These are phyloP conservation scores for Neofusicoccum ribis DNA, from an alignment of 2,329 filamentous ascomycete species.

Conservation along the genomic window DNA sequence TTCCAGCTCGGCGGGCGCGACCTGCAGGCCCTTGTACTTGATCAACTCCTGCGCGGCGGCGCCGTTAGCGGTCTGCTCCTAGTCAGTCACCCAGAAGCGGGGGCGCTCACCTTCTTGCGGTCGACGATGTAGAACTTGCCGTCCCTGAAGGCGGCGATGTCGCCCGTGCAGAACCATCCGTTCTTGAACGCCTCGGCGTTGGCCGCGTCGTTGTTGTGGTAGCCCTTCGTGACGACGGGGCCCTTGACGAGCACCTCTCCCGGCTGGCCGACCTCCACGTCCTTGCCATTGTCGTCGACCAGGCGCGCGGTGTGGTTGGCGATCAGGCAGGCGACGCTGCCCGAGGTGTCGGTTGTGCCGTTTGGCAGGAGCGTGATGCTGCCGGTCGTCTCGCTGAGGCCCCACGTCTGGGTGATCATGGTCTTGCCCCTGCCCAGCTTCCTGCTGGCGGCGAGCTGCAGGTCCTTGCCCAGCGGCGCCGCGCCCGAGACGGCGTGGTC, in stretches of 20 bases:
- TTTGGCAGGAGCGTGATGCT: slow-evolving; percentile 36
- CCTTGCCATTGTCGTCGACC: slow-evolving; percentile 35
- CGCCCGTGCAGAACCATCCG: slow-evolving; percentile 43
- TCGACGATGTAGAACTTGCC: slow-evolving; percentile 47
- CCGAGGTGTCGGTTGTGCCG: slow-evolving; percentile 32
- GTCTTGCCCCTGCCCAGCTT: slow-evolving; percentile 48
- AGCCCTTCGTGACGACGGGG: slow-evolving; percentile 39
- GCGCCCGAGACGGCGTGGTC: slow-evolving; percentile 54
- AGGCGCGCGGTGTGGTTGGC: slow-evolving; percentile 36
- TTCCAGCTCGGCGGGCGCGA: slow-evolving; percentile 52
- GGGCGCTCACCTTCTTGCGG: slow-evolving; percentile 31
- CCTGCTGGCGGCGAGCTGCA: slow-evolving; percentile 50
- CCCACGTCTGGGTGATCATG: slow-evolving; percentile 57
- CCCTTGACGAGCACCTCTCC: slow-evolving; percentile 39
- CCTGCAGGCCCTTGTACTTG: slow-evolving; percentile 53
- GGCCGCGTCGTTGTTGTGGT: slow-evolving; percentile 37
- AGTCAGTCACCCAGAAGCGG: no score
- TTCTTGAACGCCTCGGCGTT: slow-evolving; percentile 31
- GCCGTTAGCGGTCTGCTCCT: not conserved
- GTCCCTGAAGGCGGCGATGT: slow-evolving; percentile 37
- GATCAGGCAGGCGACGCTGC: slow-evolving; percentile 48
- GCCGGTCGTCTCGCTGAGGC: slow-evolving; percentile 55
- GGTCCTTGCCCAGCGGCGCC: slow-evolving; percentile 57
- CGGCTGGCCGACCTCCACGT: slow-evolving; percentile 32
- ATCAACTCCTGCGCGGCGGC: slow-evolving; percentile 45